A percentile compares a stretch with the other conserved stretches of the same genome.
These are phyloP conservation scores for Fimicolochytrium jonesii DNA, from an alignment of 192 early-diverging fungal genomes.

Conservation along the genomic window DNA sequence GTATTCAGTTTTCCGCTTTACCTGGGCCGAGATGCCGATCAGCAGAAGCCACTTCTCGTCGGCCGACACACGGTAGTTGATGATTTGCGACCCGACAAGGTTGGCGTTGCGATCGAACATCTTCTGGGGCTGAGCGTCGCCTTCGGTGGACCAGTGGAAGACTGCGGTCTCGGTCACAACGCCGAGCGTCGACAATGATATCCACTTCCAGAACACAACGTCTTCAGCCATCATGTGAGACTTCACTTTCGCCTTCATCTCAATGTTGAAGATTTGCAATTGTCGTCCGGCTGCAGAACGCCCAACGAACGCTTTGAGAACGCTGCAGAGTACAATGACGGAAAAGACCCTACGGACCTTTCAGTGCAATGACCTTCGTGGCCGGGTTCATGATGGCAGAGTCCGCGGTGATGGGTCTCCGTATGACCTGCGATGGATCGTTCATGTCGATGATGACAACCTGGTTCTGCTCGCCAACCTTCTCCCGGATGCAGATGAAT, in stretches of 20 bases:
- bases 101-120: conserved; percentile 89
- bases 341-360: conserved; percentile 53
- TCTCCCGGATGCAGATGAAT: conserved; percentile 96
- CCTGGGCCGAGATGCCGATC: conserved; percentile 87
- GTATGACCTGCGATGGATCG: conserved; percentile 73
- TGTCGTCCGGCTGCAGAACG: conserved; percentile 71
- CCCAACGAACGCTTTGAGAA: too few species aligned
- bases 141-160: conserved; percentile 97
- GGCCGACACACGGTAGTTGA: conserved; percentile 88
- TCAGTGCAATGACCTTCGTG: conserved; percentile 90
- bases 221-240: conserved; percentile 88
- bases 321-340: neutral
- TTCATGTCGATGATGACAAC: conserved; percentile 94
- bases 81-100: conserved; percentile 85
- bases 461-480: conserved; percentile 76
- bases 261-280: conserved; percentile 97
- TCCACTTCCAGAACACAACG: conserved; percentile 96
- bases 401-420: conserved; percentile 94
- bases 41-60: conserved; percentile 94
- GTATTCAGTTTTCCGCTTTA: conserved; percentile 14
- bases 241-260: conserved; percentile 94
- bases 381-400: conserved; percentile 98
- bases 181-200: conserved; percentile 76
- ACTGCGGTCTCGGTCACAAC: conserved; percentile 84
- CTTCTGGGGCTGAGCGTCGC: conserved; percentile 76